Evolutionary conservation across 345 rosid species (phyloP).

Genomic region (Eucalyptus camaldulensis): DNA sequence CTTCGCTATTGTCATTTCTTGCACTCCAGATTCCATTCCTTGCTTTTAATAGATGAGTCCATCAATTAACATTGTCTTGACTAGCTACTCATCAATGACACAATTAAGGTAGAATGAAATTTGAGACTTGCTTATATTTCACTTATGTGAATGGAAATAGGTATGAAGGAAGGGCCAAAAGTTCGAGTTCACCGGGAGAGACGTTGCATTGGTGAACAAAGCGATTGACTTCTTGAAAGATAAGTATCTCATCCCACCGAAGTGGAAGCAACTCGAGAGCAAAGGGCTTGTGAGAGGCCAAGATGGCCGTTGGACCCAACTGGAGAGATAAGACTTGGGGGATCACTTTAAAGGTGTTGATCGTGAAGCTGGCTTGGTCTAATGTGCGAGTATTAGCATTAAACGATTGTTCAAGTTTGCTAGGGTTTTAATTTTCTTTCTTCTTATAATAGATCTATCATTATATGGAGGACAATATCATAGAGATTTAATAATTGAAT

Average conservation of each 20-base stretch:
- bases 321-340: background rate
- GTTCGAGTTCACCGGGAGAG: constrained; percentile 1
- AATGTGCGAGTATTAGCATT: background rate
- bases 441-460: background rate
- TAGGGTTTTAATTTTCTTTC: background rate
- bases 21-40: background rate
- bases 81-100: background rate
- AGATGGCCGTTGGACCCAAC: background rate
- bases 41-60: background rate
- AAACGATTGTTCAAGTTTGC: background rate
- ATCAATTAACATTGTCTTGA: background rate
- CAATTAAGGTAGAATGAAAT: background rate
- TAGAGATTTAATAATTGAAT: background rate
- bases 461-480: background rate
- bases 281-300: constrained; percentile 1
- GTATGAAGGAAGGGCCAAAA: background rate
- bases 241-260: background rate
- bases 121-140: background rate
- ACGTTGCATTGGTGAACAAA: constrained; percentile 11
- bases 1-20: background rate
- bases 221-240: background rate
- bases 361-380: background rate
- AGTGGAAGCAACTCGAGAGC: constrained; percentile 1
- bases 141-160: background rate
- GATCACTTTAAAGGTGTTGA: background rate